Conservation (phyloP, 2,329 filamentous ascomycete species). For the Ophiocordyceps sinensis region DNA sequence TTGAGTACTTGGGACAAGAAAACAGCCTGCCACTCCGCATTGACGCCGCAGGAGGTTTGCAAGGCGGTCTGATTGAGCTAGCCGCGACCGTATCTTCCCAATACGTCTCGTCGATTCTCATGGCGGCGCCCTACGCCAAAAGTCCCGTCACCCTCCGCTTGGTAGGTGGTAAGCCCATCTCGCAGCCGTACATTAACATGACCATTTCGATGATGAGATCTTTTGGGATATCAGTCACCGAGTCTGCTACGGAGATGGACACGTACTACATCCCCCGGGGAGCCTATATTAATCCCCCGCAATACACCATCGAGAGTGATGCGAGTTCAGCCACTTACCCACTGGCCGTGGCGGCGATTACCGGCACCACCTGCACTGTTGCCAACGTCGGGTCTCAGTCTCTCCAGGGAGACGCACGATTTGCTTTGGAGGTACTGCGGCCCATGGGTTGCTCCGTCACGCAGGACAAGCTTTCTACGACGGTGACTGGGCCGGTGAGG, state of each 20-base stretch:
- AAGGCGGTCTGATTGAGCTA: conserved; percentile 77
- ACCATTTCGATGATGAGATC: conserved; percentile 93
- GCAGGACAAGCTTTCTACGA: conserved; percentile 75
- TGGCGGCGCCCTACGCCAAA: conserved; percentile 95
- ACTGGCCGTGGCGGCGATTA: conserved; percentile 84
- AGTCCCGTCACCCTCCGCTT: conserved; percentile 79
- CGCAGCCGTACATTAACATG: conserved; percentile 96
- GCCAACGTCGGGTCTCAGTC: conserved; percentile 91
- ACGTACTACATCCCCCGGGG: conserved; percentile 90
- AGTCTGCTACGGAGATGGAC: conserved; percentile 64
- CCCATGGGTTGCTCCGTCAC: conserved; percentile 91
- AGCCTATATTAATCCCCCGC: conserved; percentile 64
- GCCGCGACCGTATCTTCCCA: conserved; percentile 97
- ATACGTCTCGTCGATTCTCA: conserved; percentile 91
- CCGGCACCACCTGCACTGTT: conserved; percentile 86
- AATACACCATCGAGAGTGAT: conserved; percentile 91
- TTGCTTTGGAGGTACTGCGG: conserved; percentile 74
- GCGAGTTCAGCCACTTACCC: conserved; percentile 97
- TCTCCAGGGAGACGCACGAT: conserved; percentile 86
- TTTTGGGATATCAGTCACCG: conserved; percentile 72
- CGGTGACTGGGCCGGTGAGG: conserved; percentile 71
- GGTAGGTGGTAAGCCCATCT: conserved; percentile 94
- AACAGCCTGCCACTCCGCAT: conserved; percentile 76
- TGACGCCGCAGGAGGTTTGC: conserved; percentile 67
- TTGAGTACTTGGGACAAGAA: conserved; percentile 74